Evolutionary conservation across 1,284 basidiomycete genomes (phyloP), one percentile per base, ranked within the genome.

Genomic region (Ustilago esculenta): DNA sequence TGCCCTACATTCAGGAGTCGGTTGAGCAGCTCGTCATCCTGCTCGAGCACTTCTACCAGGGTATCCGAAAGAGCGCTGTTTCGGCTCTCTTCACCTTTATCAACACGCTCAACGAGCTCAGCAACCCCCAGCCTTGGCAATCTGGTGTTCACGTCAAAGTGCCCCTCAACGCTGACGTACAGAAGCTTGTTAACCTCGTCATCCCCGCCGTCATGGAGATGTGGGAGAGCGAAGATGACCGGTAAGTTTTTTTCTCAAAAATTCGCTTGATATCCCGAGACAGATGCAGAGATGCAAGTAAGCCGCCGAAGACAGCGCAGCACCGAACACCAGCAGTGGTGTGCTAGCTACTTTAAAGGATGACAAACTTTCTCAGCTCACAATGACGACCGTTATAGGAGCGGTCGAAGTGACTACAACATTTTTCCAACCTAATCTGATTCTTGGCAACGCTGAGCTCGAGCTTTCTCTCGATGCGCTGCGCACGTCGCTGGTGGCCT

Each of bases 211-310:
- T 98, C 37, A 83, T 98, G 71, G 91, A 94, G 63, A 89, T 94
- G 86, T 97, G 92, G 85, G 90, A 91, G 81, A 89, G 89, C 9
- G 95, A 98, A 84, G 96, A 99, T 80, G 94, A 98, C 86, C 94
- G 96, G 94, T 97, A 80, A 86, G 94, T 89, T 54, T 43, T 11
- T 1, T 5, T 18, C 24, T 21, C 44, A 8, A 17, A 36, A 21
- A 23, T 14, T n/a, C 3, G 27, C 15, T 24, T 25, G 40, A 36
- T 27, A 36, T 12, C 30, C 14, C 36, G 29, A 1, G 55, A 45
- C 43, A 50, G 45, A 35, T 40, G 65, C 49, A 67, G 18, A 37
- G 20, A 45, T 17, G 23, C 15, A 11, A 30, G 33, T 9, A 4
- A 14, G 12, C n/a, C 44, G 7, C 10, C 34, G 6, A 29, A 12